Base-by-base conservation (phyloP, 75 land plant species). In the Sequoiadendron giganteum region DNA sequence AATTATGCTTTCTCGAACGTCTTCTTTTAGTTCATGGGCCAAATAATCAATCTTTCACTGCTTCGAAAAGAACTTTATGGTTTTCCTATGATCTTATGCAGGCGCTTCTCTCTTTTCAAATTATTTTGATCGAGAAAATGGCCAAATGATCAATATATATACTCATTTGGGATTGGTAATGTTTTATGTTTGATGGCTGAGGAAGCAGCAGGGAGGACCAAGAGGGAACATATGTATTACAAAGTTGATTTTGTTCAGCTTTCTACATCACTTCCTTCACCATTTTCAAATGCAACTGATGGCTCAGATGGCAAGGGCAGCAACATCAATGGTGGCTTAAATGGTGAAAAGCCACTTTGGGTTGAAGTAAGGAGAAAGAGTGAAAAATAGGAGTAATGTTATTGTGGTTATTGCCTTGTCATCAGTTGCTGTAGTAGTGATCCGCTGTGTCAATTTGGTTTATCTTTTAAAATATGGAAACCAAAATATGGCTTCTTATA, bases 381-480 rank as follows among this genome's bases (percentile, higher is more conserved):
- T 83, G 87, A 87, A 85, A 89, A 87, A 88, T 81, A 93, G 89
- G 86, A 40, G 90, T 55, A 90, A 90, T 85, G 90, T 90, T 10
- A 89, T 96, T 85, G 88, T 87, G 61, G 85, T 94, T 79, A 91
- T 96, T 86, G 91, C 86, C 42, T 72, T 94, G 19, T 94, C 95
- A 65, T 92, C 92, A 42, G 92, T 93, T 87, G 90, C 91, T 48
- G 85, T 90, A 28, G 85, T 93, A 18, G 70, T 94, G 77, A 88
- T 92, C 19, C 91, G 90, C 88, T 91, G 94, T 89, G 47, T 89
- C 91, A 39, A 25, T 89, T 79, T 89, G 75, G 36, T 40, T 91
- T 28, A 39, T 87, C 85, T 95, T 47, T 55, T 94, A 2, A 95
- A 89, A 48, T 92, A 92, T 91, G 92, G 83, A 78, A 94, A 92